phyloP scores from a whole-genome alignment of 2,329 filamentous ascomycete species.

The Fusarium protoensiforme region DNA sequence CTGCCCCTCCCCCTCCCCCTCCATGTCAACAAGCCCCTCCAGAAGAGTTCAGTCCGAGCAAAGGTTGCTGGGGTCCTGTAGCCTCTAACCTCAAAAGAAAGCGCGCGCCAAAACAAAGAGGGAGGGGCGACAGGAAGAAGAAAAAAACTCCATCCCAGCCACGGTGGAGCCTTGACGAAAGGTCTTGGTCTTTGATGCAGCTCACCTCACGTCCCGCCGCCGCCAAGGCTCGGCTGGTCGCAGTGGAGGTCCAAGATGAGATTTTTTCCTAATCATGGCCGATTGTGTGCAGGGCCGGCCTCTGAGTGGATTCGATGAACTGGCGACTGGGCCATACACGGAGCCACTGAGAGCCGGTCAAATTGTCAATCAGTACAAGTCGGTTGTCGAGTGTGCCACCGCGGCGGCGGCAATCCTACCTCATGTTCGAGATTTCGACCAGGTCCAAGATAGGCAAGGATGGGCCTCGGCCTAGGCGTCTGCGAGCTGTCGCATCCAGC shows the following conservation, averaged over 20 bases:
- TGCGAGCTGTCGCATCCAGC: constrained; percentile 8
- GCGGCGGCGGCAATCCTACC: constrained; percentile 6
- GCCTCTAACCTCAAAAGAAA: constrained; percentile 22
- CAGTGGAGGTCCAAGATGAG: constrained; percentile 14
- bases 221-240: constrained; percentile 14
- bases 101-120: constrained; percentile 19
- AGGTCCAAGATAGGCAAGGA: neutral
- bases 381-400: neutral
- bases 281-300: constrained; percentile 2
- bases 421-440: neutral
- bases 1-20: constrained; percentile 28
- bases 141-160: constrained; percentile 22
- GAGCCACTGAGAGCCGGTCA: constrained; percentile 22
- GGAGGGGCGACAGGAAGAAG: constrained; percentile 34
- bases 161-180: constrained; percentile 30
- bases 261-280: constrained; percentile 23
- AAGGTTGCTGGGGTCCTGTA: constrained; percentile 17
- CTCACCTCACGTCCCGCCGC: constrained; percentile 30
- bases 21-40: constrained; percentile 36
- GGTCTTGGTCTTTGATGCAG: constrained; percentile 25
- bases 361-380: constrained; percentile 18
- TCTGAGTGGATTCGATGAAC: constrained; percentile 1
- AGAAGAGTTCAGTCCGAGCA: constrained; percentile 30
- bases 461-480: constrained; percentile 4
- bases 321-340: constrained; percentile 1